Evolutionary conservation across 2,329 filamentous ascomycete species (phyloP).

Genomic region (Lasiodiplodia sp.): DNA sequence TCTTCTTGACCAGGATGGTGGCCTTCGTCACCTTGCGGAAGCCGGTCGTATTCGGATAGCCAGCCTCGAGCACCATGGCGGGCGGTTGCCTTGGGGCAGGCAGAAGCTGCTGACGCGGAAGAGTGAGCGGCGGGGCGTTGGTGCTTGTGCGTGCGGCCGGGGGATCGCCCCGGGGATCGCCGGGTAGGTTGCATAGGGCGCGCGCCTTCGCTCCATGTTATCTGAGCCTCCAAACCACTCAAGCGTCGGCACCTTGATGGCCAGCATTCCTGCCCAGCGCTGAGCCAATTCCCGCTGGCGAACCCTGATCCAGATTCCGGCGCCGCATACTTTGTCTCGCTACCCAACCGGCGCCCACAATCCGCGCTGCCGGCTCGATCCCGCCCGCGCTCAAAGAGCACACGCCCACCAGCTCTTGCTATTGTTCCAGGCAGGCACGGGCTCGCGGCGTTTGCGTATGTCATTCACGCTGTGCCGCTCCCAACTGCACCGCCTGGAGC

Average conservation of each 20-base stretch:
- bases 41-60: conserved; percentile 53
- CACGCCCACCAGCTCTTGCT: background rate
- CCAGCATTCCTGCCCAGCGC: conserved; percentile 22
- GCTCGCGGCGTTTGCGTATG: conserved; percentile 22
- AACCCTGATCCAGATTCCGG: conserved; percentile 15
- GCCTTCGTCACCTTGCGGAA: conserved; percentile 57
- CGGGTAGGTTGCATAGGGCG: conserved; percentile 4
- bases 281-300: conserved; percentile 14
- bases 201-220: background rate
- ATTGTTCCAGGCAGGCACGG: conserved; percentile 16
- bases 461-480: conserved; percentile 2
- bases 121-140: background rate
- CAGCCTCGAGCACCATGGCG: conserved; percentile 53
- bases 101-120: background rate
- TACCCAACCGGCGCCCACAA: background rate
- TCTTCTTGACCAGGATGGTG: conserved; percentile 56
- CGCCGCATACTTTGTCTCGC: conserved; percentile 3
- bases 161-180: conserved; percentile 15
- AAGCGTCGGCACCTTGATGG: conserved; percentile 24
- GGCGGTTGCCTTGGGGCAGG: background rate
- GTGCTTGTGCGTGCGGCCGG: background rate
- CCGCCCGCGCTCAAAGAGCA: conserved; percentile 13
- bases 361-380: background rate
- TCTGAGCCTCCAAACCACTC: conserved; percentile 8
- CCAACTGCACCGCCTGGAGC: conserved; percentile 14